Evolutionary conservation across 768 basidiomycete species (phyloP), one percentile per base, ranked within the genome.

Genomic region (Mycena polygramma): DNA sequence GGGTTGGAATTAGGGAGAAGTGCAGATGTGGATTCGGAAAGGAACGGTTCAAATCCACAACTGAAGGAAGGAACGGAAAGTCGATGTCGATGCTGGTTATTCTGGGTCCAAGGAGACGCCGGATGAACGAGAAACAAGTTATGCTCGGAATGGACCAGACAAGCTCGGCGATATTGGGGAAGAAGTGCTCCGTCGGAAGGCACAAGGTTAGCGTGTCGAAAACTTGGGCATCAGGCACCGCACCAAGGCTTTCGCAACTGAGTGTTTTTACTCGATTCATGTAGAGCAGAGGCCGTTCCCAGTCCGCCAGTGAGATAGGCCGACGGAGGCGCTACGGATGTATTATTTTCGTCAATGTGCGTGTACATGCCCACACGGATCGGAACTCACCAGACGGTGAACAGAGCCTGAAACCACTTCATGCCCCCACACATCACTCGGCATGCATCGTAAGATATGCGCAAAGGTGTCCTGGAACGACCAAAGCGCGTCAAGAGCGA

Each of bases 221-320:
- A 14, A 58, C 22, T 11, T 13, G 39, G 9, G 37, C 8, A 19
- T 39, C 41, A 6, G 41, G 57, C 13, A 22, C 22, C 5, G 43
- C 26, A 3, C 2, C 24, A 2, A 24, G 7, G 5, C 1, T 13
- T 14, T 11, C 24, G 26, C 14, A 2, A 8, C 22, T 13, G n/a
- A 37, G 26, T 20, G 13, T 48, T 48, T n/a, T 43, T 22, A 58
- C 24, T 17, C 57, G 57, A 15, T 19, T 26, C 14, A 58, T n/a
- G n/a, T 58, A 58, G 22, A 39, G 30, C 14, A 43, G 11, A 24
- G 57, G 57, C 14, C 57, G 17, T 24, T 58, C 57, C 57, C 57
- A 58, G n/a, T 58, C 41, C 6, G 41, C 57, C 5, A 22, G 26
- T 11, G n/a, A 2, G 14, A 58, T 57, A 41, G 57, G 41, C 22